Evolutionary conservation across 2,329 filamentous ascomycete species (phyloP), one percentile per base, ranked within the genome.

Genomic region (Fusarium stilboides): DNA sequence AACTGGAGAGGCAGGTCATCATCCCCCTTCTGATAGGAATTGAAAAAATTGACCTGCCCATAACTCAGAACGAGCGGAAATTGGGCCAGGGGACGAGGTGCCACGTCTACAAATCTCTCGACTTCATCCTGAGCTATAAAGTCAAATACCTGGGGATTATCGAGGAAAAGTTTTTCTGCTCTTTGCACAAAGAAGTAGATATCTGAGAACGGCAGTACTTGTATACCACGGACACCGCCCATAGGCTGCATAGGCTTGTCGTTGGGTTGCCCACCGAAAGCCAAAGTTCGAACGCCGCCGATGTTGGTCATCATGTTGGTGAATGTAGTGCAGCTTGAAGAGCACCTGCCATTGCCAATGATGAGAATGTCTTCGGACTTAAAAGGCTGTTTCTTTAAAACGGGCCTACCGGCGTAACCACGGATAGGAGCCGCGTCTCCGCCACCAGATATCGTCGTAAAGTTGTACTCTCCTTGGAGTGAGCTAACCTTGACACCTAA

Each of bases 161-260:
- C 24, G 8, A 26, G 24, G 24, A 6, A 26, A 5, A 26, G 24
- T 26, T 5, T 26, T 26, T 26, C 6, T 5, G 20, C 40, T 15
- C 22, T 5, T 9, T 43, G 8, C 7, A 26, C 13, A 8, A 39
- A 26, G 7, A 24, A 28, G 14, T 45, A 19, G n/a, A 63, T 24
- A 10, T 19, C 6, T 10, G n/a, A n/a, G n/a, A n/a, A n/a, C n/a
- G n/a, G n/a, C n/a, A n/a, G n/a, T n/a, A n/a, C n/a, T n/a, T n/a
- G n/a, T n/a, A n/a, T n/a, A n/a, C n/a, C 65, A 8, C 65, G 60
- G 12, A 61, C 56, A 8, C 66, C 66, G 5, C 63, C 66, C 49
- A 69, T 61, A 24, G 50, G 40, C 19, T 69, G 66, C 66, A 69
- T 69, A 6, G 66, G 52, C n/a, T 55, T 34, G 0, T 44, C 26